Conservation (phyloP, 805 yeast genomes). For the Yamadazyma laniorum region DNA sequence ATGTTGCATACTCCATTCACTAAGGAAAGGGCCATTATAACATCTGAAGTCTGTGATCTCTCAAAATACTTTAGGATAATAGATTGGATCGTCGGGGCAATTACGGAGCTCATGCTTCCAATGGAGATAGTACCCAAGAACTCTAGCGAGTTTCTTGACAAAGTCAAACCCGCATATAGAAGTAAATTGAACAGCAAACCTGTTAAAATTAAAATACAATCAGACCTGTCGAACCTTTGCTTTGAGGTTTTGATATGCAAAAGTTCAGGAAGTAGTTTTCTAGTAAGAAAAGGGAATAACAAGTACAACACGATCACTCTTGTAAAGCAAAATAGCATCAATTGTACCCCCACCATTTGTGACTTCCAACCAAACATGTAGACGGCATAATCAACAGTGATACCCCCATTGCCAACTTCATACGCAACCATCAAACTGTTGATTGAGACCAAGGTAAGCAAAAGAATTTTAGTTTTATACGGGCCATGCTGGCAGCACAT, state of each 20-base stretch:
- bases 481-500: neutral
- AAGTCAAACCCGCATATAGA: conserved; percentile 32
- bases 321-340: conserved; percentile 42
- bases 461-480: neutral
- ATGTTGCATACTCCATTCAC: conserved; percentile 19
- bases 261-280: conserved; percentile 26
- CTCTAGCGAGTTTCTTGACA: conserved; percentile 17
- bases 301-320: conserved; percentile 47
- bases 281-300: conserved; percentile 45
- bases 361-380: conserved; percentile 53
- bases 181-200: conserved; percentile 36
- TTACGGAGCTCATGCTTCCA: conserved; percentile 45
- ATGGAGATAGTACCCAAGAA: conserved; percentile 32
- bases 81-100: conserved; percentile 54
- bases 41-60: conserved; percentile 33
- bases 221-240: conserved; percentile 49
- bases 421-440: conserved; percentile 37
- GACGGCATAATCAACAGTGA: conserved; percentile 50
- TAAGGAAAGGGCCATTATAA: conserved; percentile 12
- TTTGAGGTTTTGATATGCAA: conserved; percentile 26
- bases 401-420: conserved; percentile 34
- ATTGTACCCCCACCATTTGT: conserved; percentile 48
- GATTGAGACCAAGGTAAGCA: conserved; percentile 32
- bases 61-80: conserved; percentile 56
- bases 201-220: conserved; percentile 33